Base-by-base conservation (phyloP, 2,329 filamentous ascomycete species). In the Neopestalotiopsis sp. region DNA sequence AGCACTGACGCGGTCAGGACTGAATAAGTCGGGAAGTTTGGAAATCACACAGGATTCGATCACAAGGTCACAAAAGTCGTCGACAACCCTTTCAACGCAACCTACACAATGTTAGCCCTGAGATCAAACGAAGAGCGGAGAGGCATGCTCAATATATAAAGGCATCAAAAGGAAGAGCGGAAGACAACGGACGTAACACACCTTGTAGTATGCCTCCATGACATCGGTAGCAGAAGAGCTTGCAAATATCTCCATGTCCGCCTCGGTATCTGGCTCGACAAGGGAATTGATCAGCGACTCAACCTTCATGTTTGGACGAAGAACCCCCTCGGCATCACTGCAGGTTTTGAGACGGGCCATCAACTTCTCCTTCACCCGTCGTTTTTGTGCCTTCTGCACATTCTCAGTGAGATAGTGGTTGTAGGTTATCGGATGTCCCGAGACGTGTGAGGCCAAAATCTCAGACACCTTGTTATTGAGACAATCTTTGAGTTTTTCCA, bases 351-450 rank as follows among this genome's bases (percentile, higher is more conserved):
- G 45, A 9, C 12, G 49, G 10, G 32, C 32, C 4, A 1, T 66
- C 64, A 40, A 34, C 4, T 4, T 4, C 14, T 64, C 20, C 24
- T 24, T 24, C 24, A 24, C 24, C 24, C 24, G 24, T 24, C 24
- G 24, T 24, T 75, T 76, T 20, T 58, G 64, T n/a, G 73, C 73
- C 34, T 77, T 75, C 63, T 81, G 76, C 1, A 83, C 71, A 1
- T 70, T 79, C 7, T 81, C 76, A 0, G 76, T 79, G 3, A 83
- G 71, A 57, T 79, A 75, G 61, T 79, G 75, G 66, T 83, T 81
- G 68, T 83, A 83, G 0, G 81, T 83, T 45, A 83, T 82, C 0
- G 81, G 79, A 66, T 83, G 81, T 0, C 73, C 69, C 1, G 71
- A 68, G 3, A 70, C 40, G 62, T 79, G 75, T 2, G 75, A 74